Evolutionary conservation across 331 rosid species (phyloP).

Genomic region (Cucumis variabilis): DNA sequence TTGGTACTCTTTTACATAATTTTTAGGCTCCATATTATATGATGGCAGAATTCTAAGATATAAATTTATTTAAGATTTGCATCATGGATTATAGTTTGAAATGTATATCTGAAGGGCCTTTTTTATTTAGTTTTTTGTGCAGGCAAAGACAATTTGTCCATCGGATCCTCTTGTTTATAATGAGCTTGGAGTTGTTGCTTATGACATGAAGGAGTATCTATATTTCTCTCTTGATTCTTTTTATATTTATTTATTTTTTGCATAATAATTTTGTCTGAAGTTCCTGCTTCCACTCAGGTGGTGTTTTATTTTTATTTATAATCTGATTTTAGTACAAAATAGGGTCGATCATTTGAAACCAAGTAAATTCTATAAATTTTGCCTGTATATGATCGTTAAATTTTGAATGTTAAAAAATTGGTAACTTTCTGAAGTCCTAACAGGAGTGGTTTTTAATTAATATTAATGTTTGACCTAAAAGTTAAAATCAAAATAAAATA

Average conservation of each 20-base stretch:
- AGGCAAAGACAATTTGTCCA: slow-evolving; percentile 87
- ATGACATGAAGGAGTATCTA: slow-evolving; percentile 86
- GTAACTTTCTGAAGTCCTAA: background rate
- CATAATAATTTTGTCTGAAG: slow-evolving; percentile 12
- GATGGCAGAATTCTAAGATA: background rate
- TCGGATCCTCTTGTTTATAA: slow-evolving; percentile 94
- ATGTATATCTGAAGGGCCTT: slow-evolving; percentile 34
- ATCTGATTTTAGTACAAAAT: background rate
- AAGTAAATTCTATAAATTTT: background rate
- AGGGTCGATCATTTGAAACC: background rate
- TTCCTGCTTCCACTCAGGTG: background rate
- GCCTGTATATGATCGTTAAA: background rate
- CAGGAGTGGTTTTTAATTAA: background rate
- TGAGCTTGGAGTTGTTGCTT: slow-evolving; percentile 98
- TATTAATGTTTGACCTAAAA: background rate
- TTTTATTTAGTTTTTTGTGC: slow-evolving; percentile 72
- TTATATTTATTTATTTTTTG: background rate
- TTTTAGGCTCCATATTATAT: slow-evolving; percentile 8
- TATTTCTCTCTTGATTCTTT: slow-evolving; percentile 40
- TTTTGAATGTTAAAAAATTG: background rate
- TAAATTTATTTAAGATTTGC: slow-evolving; percentile 4
- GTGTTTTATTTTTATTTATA: slow-evolving; percentile 15
- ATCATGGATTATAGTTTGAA: slow-evolving; percentile 10
- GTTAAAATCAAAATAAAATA: background rate
- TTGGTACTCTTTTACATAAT: background rate